Conservation (phyloP, 352 stramenopile species). For the Aphanomyces invadans region DNA sequence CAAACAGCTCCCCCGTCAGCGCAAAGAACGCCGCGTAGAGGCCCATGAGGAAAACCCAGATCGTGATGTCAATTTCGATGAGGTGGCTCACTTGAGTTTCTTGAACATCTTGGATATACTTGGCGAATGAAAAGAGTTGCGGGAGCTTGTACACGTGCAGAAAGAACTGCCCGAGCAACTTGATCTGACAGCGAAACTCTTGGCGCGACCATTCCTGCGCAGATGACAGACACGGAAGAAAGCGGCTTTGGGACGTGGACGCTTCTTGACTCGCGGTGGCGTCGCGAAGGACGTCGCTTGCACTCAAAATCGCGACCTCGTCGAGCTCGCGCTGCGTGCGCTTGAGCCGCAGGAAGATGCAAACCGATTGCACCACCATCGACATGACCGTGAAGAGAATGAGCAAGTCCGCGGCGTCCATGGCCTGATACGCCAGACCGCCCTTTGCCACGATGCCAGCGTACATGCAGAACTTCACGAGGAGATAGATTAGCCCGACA, state of each 20-base stretch:
- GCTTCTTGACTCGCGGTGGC: conserved; percentile 12
- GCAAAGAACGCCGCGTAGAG: conserved; percentile 11
- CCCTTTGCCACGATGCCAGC: conserved; percentile 27
- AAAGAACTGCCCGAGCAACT: conserved; percentile 43
- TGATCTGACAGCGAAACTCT: conserved; percentile 28
- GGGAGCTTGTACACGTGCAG: conserved; percentile 36
- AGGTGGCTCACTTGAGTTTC: conserved; percentile 71
- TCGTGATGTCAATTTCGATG: conserved; percentile 65
- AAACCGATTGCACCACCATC: conserved; percentile 41
- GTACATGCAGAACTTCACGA: conserved; percentile 45
- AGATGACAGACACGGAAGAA: no score
- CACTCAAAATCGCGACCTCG: no score
- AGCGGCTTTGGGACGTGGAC: background rate
- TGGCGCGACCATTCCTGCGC: conserved; percentile 19
- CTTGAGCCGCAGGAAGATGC: no score
- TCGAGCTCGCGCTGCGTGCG: no score
- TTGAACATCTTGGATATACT: conserved; percentile 63
- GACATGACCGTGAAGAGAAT: conserved; percentile 47
- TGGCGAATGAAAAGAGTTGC: conserved; percentile 53
- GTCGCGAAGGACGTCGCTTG: no score
- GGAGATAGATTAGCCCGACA: conserved; percentile 44
- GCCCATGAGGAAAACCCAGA: conserved; percentile 30
- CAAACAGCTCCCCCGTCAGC: background rate
- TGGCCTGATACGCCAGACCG: conserved; percentile 36
- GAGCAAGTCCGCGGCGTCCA: conserved; percentile 45